These are phyloP conservation scores for Arctium lappa DNA, from an alignment of 129 eudicot genomes.

Conservation along the genomic window DNA sequence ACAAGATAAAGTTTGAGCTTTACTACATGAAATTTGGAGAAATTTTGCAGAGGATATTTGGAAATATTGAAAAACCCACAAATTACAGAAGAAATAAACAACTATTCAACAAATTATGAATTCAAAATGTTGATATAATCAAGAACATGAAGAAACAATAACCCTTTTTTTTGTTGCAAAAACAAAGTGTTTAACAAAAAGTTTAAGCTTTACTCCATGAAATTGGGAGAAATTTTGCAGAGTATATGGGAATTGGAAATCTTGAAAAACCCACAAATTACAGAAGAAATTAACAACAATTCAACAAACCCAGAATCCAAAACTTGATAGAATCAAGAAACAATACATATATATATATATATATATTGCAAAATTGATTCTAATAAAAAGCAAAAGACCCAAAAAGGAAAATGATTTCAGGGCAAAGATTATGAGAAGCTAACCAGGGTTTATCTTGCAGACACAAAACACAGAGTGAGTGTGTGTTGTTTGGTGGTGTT, in stretches of 20 bases:
- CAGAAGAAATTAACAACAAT: background rate
- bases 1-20: constrained; percentile 17
- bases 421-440: background rate
- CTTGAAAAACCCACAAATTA: constrained; percentile 25
- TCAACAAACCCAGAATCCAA: background rate
- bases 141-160: background rate
- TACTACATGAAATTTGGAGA: background rate
- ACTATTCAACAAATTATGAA: background rate
- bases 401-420: background rate
- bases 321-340: constrained; percentile 8
- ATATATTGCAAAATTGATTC: background rate
- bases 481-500: constrained; percentile 16
- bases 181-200: too few species aligned
- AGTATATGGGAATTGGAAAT: background rate
- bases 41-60: constrained; percentile 1
- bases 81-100: background rate
- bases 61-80: constrained; percentile 23
- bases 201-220: constrained; percentile 6
- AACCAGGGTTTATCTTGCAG: constrained; percentile 4
- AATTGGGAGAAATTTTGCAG: constrained; percentile 9
- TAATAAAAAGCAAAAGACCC: background rate
- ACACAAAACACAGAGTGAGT: constrained; percentile 5
- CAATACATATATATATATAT: background rate
- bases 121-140: background rate
- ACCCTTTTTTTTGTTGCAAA: background rate